phyloP scores from a whole-genome alignment of 2,329 filamentous ascomycete genomes.

The Bipolaris oryzae region DNA sequence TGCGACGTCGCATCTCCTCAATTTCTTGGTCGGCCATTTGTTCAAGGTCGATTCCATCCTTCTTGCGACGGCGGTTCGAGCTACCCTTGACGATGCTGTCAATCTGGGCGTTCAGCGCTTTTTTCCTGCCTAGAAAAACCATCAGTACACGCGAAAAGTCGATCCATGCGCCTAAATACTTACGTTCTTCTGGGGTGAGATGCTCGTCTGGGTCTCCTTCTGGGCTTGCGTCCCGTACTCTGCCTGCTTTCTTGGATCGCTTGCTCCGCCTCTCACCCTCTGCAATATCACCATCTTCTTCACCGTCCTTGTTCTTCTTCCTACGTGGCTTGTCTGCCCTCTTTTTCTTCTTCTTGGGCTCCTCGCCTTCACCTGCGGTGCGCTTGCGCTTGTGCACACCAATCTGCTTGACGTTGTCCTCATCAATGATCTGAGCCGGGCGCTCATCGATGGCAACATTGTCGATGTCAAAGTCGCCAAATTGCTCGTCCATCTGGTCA shows the following conservation, averaged over 20 bases:
- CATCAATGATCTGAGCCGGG: slow-evolving; percentile 64
- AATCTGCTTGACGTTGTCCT: slow-evolving; percentile 65
- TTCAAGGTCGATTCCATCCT: slow-evolving; percentile 91
- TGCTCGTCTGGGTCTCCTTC: slow-evolving; percentile 76
- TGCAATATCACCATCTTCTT: slow-evolving; percentile 57
- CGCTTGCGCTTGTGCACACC: slow-evolving; percentile 70
- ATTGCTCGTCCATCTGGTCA: slow-evolving; percentile 64
- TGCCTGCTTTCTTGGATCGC: slow-evolving; percentile 51
- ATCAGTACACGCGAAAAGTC: slow-evolving; percentile 18
- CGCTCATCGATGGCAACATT: slow-evolving; percentile 67
- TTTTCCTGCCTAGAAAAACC: slow-evolving; percentile 63
- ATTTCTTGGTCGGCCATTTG: slow-evolving; percentile 90
- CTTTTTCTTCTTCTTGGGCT: slow-evolving; percentile 73
- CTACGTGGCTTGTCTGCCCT: slow-evolving; percentile 60
- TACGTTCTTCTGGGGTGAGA: slow-evolving; percentile 82
- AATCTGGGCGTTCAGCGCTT: slow-evolving; percentile 84
- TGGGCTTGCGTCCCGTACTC: slow-evolving; percentile 44
- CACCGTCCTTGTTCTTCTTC: slow-evolving; percentile 57
- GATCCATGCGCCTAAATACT: slow-evolving; percentile 40
- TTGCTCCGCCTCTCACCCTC: slow-evolving; percentile 61
- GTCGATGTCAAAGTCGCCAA: slow-evolving; percentile 63
- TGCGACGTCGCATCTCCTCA: slow-evolving; percentile 81
- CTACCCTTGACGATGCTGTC: slow-evolving; percentile 87
- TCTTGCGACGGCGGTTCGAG: slow-evolving; percentile 74
- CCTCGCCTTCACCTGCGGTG: slow-evolving; percentile 62